Conservation (phyloP, 768 basidiomycete species). For the Royoungia palumana region DNA sequence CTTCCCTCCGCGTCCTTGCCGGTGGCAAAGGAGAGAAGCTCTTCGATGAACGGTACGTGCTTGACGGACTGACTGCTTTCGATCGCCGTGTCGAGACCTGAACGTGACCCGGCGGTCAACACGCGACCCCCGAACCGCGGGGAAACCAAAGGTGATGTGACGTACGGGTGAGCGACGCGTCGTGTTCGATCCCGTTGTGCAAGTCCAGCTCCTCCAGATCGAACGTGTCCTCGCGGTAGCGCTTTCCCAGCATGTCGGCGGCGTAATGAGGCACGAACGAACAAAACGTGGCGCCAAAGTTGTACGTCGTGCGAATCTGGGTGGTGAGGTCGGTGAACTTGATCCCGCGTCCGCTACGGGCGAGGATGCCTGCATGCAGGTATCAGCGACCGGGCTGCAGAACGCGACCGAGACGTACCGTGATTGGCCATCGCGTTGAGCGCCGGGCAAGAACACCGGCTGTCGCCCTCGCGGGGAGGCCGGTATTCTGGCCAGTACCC, state of each 20-base stretch:
- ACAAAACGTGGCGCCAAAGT: slow-evolving; percentile 67
- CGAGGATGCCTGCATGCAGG: slow-evolving; percentile 34
- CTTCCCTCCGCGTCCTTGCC: slow-evolving; percentile 52
- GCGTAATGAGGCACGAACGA: slow-evolving; percentile 61
- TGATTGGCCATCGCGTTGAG: slow-evolving; percentile 84
- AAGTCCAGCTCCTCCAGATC: slow-evolving; percentile 65
- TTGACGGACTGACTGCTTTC: slow-evolving; percentile 51
- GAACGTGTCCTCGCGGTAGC: slow-evolving; percentile 54
- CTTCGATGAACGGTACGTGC: slow-evolving; percentile 50
- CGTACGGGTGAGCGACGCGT: slow-evolving; percentile 34
- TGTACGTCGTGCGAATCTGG: slow-evolving; percentile 55
- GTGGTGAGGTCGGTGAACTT: slow-evolving; percentile 48
- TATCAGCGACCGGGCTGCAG: too few species aligned
- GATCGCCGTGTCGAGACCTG: slow-evolving; percentile 53
- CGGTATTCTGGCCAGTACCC: slow-evolving; percentile 71
- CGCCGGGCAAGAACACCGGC: slow-evolving; percentile 70
- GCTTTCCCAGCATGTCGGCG: slow-evolving; percentile 54
- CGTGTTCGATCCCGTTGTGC: slow-evolving; percentile 57
- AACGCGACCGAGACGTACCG: slow-evolving; percentile 40
- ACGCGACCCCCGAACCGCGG: not conserved
- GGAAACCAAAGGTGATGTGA: not conserved
- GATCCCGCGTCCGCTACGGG: slow-evolving; percentile 70
- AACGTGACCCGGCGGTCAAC: not conserved
- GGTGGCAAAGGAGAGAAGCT: slow-evolving; percentile 56
- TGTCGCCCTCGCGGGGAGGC: slow-evolving; percentile 58